Base-by-base conservation (phyloP, 192 early-diverging fungal species). In the Linnemannia schmuckeri region DNA sequence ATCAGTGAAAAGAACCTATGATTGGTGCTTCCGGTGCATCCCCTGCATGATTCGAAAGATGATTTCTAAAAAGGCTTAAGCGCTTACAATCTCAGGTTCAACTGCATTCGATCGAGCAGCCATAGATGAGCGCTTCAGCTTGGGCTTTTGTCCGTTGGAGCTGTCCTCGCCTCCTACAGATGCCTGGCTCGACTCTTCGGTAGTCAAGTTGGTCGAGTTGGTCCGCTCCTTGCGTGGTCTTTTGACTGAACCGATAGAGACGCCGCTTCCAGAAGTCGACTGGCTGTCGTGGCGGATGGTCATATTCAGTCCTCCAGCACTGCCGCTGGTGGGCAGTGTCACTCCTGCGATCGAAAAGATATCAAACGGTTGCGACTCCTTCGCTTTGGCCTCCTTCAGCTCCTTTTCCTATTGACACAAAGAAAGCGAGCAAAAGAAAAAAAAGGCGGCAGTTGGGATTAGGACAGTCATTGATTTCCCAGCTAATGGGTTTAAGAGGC, bases 321-420 rank as follows among this genome's bases (percentile, higher is more conserved):
- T 38, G 3, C 83, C 71, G 18, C 44, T 69, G n/a, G 42, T 66
- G 6, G 82, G 82, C 22, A 78, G 68, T 10, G 73, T 76, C 15
- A 82, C 80, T 52, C 83, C 83, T 46, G 85, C 79, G 27, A 87
- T 40, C 17, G 80, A 77, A 78, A 87, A 87, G 66, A 87, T 81
- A 72, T 87, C 85, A 55, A 87, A 75, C 5, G 79, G 72, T 24
- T 86, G 85, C 47, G 68, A 81, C 72, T 86, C 83, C 22, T 86
- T 86, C 20, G 83, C 83, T 22, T 79, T 76, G 6, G 78, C 78
- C 42, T 86, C 83, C 52, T 86, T 86, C 24, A 80, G 61, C 40
- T 86, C 83, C 75, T 86, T 86, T 35, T 86, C 83, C 83, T 85
- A 76, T 76, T 37, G 37, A 20, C 12, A 30, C 30, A 33, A 57